Conservation (phyloP, 352 stramenopile species). For the Pilasporangium apinafurcum region DNA sequence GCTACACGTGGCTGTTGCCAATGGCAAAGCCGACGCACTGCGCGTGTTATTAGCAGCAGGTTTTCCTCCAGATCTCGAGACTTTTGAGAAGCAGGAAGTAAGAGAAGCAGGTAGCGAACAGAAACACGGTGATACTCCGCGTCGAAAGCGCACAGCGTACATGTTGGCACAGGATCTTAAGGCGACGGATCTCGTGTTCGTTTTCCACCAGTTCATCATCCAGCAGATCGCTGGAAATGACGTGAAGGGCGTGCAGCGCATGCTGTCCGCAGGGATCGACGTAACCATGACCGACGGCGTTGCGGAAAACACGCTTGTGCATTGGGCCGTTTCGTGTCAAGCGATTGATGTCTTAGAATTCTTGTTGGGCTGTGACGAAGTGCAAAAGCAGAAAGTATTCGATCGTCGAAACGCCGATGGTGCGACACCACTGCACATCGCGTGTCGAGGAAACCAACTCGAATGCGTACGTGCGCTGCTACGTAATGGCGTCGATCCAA, state of each 20-base stretch:
- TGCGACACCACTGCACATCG: constrained; percentile 70
- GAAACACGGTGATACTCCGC: not conserved
- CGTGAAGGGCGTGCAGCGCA: constrained; percentile 37
- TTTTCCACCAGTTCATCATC: constrained; percentile 86
- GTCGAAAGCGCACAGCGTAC: constrained; percentile 44
- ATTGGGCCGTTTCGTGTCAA: constrained; percentile 79
- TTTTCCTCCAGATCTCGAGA: constrained; percentile 60
- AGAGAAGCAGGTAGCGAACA: not conserved
- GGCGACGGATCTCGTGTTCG: constrained; percentile 53
- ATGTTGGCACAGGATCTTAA: constrained; percentile 51
- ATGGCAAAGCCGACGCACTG: constrained; percentile 70
- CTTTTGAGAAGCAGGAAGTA: not conserved
- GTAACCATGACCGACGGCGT: constrained; percentile 42
- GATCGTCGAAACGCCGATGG: constrained; percentile 60
- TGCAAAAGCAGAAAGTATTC: constrained; percentile 27
- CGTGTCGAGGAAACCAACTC: constrained; percentile 44
- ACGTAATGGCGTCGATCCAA: constrained; percentile 26
- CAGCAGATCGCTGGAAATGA: constrained; percentile 74
- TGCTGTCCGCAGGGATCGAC: constrained; percentile 59
- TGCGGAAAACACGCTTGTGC: constrained; percentile 57
- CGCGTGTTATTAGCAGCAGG: constrained; percentile 70
- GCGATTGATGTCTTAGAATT: constrained; percentile 40
- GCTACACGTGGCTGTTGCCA: constrained; percentile 67
- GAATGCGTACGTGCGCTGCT: constrained; percentile 55
- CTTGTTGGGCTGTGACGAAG: constrained; percentile 32